These are phyloP conservation scores for Rhynchosporium secalis DNA, from an alignment of 2,329 filamentous ascomycete species.

Conservation along the genomic window DNA sequence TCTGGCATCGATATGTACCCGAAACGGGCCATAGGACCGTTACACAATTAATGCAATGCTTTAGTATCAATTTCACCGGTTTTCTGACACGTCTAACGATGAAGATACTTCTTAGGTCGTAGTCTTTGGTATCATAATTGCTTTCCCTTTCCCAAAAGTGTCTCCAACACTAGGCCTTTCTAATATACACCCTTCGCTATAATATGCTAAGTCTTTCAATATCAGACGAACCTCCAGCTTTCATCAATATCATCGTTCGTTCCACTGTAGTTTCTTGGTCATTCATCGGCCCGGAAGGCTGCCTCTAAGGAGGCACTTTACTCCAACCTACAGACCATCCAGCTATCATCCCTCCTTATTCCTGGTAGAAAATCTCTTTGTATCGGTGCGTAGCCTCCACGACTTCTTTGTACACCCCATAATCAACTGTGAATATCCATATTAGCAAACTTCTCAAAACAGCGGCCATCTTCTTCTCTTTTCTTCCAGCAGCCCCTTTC, in stretches of 20 bases:
- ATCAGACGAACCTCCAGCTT: neutral
- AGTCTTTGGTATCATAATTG: neutral
- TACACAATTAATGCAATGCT: constrained; percentile 5
- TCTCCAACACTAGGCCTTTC: neutral
- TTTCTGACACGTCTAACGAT: too few species aligned
- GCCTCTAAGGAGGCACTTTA: neutral
- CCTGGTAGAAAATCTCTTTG: constrained; percentile 72
- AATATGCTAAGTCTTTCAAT: neutral
- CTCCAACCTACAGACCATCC: neutral
- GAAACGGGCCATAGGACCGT: constrained; percentile 1
- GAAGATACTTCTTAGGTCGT: neutral
- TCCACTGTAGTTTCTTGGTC: neutral
- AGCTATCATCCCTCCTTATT: neutral
- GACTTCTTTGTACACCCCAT: constrained; percentile 71
- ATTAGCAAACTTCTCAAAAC: neutral
- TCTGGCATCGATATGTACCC: neutral
- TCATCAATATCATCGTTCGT: neutral
- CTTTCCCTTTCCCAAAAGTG: neutral
- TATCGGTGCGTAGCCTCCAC: constrained; percentile 84
- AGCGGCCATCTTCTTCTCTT: neutral
- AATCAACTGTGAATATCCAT: constrained; percentile 56
- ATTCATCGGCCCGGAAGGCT: too few species aligned
- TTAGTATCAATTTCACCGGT: neutral
- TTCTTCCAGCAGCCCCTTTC: neutral
- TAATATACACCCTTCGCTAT: neutral